Evolutionary conservation across 768 basidiomycete genomes (phyloP).

Genomic region (Agaricus blazei): DNA sequence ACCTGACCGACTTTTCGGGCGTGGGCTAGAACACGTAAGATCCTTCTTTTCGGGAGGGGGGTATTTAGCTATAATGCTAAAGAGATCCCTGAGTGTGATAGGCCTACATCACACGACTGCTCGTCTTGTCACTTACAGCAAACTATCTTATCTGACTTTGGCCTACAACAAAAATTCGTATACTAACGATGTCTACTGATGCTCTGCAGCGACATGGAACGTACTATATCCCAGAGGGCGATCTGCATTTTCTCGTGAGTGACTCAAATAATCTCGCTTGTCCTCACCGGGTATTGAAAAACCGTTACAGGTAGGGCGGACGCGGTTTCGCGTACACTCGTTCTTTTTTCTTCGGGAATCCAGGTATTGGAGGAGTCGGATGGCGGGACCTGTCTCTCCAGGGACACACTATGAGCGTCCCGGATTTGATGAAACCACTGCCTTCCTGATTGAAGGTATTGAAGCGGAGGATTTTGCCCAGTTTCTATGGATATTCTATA

Average conservation of each 20-base stretch:
- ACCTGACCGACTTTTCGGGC: too few species aligned
- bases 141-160: too few species aligned
- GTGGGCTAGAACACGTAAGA: too few species aligned
- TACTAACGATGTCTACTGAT: not conserved
- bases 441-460: conserved; percentile 26
- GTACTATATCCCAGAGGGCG: conserved; percentile 51
- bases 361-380: conserved; percentile 31
- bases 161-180: too few species aligned
- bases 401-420: conserved; percentile 27
- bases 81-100: too few species aligned
- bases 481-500: conserved; percentile 53
- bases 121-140: too few species aligned
- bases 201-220: conserved; percentile 21
- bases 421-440: conserved; percentile 32
- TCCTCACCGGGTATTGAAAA: not conserved
- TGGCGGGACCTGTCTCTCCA: conserved; percentile 24
- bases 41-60: too few species aligned
- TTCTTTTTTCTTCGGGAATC: conserved; percentile 63
- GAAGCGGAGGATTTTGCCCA: conserved; percentile 33
- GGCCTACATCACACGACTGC: too few species aligned
- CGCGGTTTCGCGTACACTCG: conserved; percentile 51
- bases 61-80: too few species aligned
- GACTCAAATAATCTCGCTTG: not conserved
- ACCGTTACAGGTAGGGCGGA: conserved; percentile 44
- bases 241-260: conserved; percentile 48